These are phyloP conservation scores for Trichomonascaceae sp. DNA, from an alignment of 1,139 yeast genomes.

Conservation along the genomic window DNA sequence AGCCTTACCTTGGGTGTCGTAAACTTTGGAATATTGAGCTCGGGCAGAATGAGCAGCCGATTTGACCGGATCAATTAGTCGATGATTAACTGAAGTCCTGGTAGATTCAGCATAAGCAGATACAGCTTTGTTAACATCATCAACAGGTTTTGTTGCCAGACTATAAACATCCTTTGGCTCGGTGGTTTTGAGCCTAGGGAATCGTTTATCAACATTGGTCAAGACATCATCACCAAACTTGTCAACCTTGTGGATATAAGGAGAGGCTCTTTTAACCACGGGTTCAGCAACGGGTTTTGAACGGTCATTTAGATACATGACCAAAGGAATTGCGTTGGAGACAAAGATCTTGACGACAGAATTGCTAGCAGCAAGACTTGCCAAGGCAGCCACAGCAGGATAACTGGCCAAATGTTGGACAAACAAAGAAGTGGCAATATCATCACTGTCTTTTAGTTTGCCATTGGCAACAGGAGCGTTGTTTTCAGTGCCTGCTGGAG, in stretches of 20 bases:
- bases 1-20: constrained; percentile 57
- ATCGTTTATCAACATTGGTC: constrained; percentile 29
- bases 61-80: constrained; percentile 31
- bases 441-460: constrained; percentile 7
- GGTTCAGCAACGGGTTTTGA: constrained; percentile 30
- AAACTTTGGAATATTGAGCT: constrained; percentile 31
- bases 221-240: constrained; percentile 33
- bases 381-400: constrained; percentile 56
- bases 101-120: constrained; percentile 26
- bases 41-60: constrained; percentile 29
- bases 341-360: constrained; percentile 54
- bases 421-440: constrained; percentile 29
- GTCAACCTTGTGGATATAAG: constrained; percentile 31
- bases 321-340: constrained; percentile 52
- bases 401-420: constrained; percentile 42
- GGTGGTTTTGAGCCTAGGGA: constrained; percentile 33
- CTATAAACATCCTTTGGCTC: constrained; percentile 33
- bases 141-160: constrained; percentile 30
- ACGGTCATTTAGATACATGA: constrained; percentile 37
- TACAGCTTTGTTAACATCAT: constrained; percentile 25
- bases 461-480: neutral
- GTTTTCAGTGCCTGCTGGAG: neutral
- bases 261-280: constrained; percentile 29
- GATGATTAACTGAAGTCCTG: constrained; percentile 23
- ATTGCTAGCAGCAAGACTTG: constrained; percentile 54